Evolutionary conservation across 1,284 basidiomycete species (phyloP).

Genomic region (Blastosporella zonata): DNA sequence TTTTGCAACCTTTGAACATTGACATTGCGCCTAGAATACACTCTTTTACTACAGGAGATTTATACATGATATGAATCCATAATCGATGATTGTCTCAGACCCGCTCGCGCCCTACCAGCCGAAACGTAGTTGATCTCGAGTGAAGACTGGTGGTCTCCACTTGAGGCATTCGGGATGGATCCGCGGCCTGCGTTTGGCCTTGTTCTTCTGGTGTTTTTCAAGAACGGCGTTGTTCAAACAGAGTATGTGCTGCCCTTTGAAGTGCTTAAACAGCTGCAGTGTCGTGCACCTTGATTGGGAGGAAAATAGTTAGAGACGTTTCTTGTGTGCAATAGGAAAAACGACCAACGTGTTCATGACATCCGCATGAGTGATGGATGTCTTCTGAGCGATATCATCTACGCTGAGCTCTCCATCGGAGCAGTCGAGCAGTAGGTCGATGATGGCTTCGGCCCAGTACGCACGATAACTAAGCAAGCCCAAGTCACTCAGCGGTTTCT

Average conservation of each 20-base stretch:
- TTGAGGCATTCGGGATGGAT: slow-evolving; percentile 81
- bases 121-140: slow-evolving; percentile 85
- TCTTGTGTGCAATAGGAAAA: slow-evolving; percentile 13
- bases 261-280: slow-evolving; percentile 93
- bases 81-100: slow-evolving; percentile 1
- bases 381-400: slow-evolving; percentile 96
- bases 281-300: slow-evolving; percentile 75
- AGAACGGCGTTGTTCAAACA: slow-evolving; percentile 89
- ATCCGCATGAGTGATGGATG: slow-evolving; percentile 95
- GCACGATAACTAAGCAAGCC: slow-evolving; percentile 93
- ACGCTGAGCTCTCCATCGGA: slow-evolving; percentile 80
- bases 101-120: slow-evolving; percentile 57
- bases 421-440: slow-evolving; percentile 81
- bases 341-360: slow-evolving; percentile 93
- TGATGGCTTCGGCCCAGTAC: slow-evolving; percentile 97
- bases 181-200: slow-evolving; percentile 74
- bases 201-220: slow-evolving; percentile 86
- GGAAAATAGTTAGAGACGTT: background rate
- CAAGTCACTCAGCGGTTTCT: slow-evolving; percentile 96
- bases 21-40: slow-evolving; percentile 12
- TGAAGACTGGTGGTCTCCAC: slow-evolving; percentile 96
- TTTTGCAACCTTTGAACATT: background rate
- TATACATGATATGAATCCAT: slow-evolving; percentile 5
- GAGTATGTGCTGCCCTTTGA: slow-evolving; percentile 94
- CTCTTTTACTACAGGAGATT: slow-evolving; percentile 6